These are phyloP conservation scores for Gossypium sturtianum DNA, from an alignment of 345 rosid species.

Conservation along the genomic window DNA sequence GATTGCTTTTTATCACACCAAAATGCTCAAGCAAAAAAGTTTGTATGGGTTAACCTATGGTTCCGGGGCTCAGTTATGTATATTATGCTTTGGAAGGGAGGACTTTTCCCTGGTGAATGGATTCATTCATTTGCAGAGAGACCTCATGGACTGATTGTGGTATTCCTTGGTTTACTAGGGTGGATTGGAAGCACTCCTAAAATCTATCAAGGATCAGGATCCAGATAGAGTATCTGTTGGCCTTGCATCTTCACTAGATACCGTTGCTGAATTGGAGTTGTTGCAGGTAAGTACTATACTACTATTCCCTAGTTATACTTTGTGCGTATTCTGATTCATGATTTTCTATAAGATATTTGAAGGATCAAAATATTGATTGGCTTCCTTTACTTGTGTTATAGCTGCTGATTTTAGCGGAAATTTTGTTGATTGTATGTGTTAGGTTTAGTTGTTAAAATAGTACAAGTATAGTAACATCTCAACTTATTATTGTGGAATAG, in stretches of 20 bases:
- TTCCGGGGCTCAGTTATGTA: background rate
- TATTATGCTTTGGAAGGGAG: background rate
- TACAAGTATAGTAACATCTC: slow-evolving; percentile 10
- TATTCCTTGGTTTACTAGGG: slow-evolving; percentile 44
- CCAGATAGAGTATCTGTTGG: slow-evolving; percentile 87
- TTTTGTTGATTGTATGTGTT: background rate
- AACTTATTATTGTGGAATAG: slow-evolving; percentile 38
- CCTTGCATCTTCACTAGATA: slow-evolving; percentile 74
- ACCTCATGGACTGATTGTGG: slow-evolving; percentile 10
- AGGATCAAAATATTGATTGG: background rate
- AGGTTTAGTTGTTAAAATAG: background rate
- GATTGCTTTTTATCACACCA: background rate
- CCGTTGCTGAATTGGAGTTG: slow-evolving; percentile 80
- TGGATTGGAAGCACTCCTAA: slow-evolving; percentile 72
- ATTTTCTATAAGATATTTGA: background rate
- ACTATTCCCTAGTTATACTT: background rate
- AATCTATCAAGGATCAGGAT: slow-evolving; percentile 71
- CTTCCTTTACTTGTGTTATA: background rate
- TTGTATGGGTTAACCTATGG: background rate
- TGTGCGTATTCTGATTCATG: background rate
- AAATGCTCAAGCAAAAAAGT: background rate
- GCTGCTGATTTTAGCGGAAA: background rate
- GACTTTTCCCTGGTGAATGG: slow-evolving; percentile 11
- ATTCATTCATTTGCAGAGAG: slow-evolving; percentile 16
- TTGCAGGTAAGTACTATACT: slow-evolving; percentile 50